These are phyloP conservation scores for Esteya vermicola DNA, from an alignment of 2,329 filamentous ascomycete genomes.

Conservation along the genomic window DNA sequence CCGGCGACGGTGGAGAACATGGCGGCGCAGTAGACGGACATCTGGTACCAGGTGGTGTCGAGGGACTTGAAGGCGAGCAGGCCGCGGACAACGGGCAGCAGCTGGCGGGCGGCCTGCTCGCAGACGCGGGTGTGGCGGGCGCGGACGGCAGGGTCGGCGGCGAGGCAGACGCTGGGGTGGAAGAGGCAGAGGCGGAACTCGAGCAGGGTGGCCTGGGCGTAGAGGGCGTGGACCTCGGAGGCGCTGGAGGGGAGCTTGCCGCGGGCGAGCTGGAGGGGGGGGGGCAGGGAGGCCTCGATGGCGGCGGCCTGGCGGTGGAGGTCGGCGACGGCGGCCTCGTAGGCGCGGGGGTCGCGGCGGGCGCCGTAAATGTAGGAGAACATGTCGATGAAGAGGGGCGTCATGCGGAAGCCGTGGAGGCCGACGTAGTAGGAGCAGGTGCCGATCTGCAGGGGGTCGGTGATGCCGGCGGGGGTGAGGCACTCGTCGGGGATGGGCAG, in stretches of 20 bases:
- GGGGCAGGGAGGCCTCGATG: constrained; percentile 52
- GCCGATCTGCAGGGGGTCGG: constrained; percentile 33
- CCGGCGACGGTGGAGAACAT: constrained; percentile 60
- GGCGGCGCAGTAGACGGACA: constrained; percentile 56
- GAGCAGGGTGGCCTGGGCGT: constrained; percentile 36
- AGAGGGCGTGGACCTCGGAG: constrained; percentile 38
- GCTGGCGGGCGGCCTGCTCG: constrained; percentile 48
- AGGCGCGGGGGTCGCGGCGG: constrained; percentile 45
- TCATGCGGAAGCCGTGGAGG: constrained; percentile 49
- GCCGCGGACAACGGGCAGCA: constrained; percentile 44
- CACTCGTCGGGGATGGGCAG: constrained; percentile 57
- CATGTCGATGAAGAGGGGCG: constrained; percentile 57
- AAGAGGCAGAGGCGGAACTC: constrained; percentile 46
- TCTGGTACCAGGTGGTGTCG: constrained; percentile 67
- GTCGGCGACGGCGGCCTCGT: constrained; percentile 46
- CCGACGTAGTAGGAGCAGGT: constrained; percentile 54
- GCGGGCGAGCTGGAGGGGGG: constrained; percentile 37
- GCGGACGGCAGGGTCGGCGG: constrained; percentile 37
- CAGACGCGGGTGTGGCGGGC: constrained; percentile 52
- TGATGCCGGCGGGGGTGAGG: constrained; percentile 48
- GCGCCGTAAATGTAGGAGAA: constrained; percentile 65
- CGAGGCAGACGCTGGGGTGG: constrained; percentile 46
- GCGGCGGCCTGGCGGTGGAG: constrained; percentile 50
- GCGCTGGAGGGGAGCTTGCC: constrained; percentile 24
- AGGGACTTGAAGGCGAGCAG: constrained; percentile 52